Evolutionary conservation across 306 rosid species (phyloP), one percentile per base, ranked within the genome.

Genomic region (Datisca glomerata): DNA sequence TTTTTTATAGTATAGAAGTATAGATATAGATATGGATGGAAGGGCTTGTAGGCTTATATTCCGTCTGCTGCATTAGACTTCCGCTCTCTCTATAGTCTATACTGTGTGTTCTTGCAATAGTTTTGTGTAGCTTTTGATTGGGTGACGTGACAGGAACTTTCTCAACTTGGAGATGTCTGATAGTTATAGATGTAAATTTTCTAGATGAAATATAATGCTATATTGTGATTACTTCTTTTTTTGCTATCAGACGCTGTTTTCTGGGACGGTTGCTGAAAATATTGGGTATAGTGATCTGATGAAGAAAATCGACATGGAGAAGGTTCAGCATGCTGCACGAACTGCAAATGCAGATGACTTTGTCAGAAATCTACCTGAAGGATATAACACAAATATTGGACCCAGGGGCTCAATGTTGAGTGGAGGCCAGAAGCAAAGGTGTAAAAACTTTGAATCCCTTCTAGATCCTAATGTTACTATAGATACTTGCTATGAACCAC

Each of bases 341-440:
- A 71, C 64, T 54, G 87, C 96, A 53, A 67, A 82, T 61, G 96
- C 93, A 23, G 93, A 82, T 21, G 93, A 82, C 57, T 87, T 87
- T 45, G 74, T 87, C 48, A 67, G 44, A 43, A 51, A 70, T 29
- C 81, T 82, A 63, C 93, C 94, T 12, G 67, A 87, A 47, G 87
- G 94, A 48, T 87, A 76, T 43, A 24, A 64, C 36, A 76, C 94
- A 43, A 47, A 82, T 45, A 72, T 87, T 20, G 94, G 96, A 69
- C 96, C 87, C 18, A 71, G 94, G 58, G 94, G 96, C 53, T 87
- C 78, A 49, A 67, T 59, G 43, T 57, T 82, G 71, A 87, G 94
- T 34, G 94, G 96, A 50, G 96, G 96, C 58, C 94, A 87, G 61
- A 82, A 74, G 74, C 96, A 79, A 71, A 78, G 96, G 96, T 79